Evolutionary conservation across 805 yeast species (phyloP).

Genomic region (Yarrowia keelungensis): DNA sequence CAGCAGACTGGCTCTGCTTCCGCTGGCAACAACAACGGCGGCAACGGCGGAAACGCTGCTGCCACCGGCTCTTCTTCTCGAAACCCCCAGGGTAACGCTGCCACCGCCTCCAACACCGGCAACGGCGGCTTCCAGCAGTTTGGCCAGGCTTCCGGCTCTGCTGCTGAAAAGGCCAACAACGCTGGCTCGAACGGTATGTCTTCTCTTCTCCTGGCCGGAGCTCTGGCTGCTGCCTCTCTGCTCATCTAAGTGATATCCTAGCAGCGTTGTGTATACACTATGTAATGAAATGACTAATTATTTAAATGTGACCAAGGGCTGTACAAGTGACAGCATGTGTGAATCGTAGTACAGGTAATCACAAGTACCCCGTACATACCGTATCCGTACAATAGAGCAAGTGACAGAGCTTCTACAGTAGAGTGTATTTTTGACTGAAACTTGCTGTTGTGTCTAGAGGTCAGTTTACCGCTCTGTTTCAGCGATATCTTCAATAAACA

Average conservation of each 20-base stretch:
- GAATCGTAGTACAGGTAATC: no score
- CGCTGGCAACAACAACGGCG: slow-evolving; percentile 25
- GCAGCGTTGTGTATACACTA: slow-evolving; percentile 30
- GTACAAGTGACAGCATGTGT: no score
- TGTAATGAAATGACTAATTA: slow-evolving; percentile 34
- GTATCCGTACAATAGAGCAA: no score
- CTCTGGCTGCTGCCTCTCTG: slow-evolving; percentile 36
- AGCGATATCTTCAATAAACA: no score
- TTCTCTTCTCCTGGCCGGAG: slow-evolving; percentile 35
- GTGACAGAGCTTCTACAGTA: no score
- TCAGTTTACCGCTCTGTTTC: no score
- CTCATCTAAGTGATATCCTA: slow-evolving; percentile 21
- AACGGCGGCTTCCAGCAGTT: slow-evolving; percentile 39
- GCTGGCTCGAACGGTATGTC: slow-evolving; percentile 33
- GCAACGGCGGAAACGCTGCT: slow-evolving; percentile 48
- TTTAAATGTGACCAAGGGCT: slow-evolving; percentile 5
- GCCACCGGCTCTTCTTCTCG: slow-evolving; percentile 24
- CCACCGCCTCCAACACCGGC: slow-evolving; percentile 23
- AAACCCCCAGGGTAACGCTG: slow-evolving; percentile 33
- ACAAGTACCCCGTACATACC: no score
- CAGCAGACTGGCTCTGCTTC: slow-evolving; percentile 41
- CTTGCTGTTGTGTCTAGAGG: no score
- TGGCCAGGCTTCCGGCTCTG: slow-evolving; percentile 40
- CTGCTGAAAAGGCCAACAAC: slow-evolving; percentile 24
- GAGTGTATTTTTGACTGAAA: no score